phyloP scores from a whole-genome alignment of 768 basidiomycete genomes.

The Panaeolus cyanescens region DNA sequence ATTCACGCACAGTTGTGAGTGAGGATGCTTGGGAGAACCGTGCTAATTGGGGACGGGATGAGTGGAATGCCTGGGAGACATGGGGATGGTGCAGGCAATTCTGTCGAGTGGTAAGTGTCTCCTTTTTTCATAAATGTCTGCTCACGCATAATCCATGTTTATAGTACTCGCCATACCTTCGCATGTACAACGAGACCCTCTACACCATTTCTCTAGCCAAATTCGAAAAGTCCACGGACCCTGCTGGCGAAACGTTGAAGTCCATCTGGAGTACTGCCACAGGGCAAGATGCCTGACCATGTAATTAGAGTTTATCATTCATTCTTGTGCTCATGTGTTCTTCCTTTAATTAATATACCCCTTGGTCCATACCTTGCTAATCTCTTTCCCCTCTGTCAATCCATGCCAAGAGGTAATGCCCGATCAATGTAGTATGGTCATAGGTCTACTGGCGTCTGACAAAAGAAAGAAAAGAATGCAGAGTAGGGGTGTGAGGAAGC shows the following conservation, averaged over 20 bases:
- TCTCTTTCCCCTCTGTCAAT: not conserved
- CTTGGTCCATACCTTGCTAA: not conserved
- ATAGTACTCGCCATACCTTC: slow-evolving; percentile 80
- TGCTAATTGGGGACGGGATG: slow-evolving; percentile 65
- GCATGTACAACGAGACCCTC: slow-evolving; percentile 72
- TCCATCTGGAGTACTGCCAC: slow-evolving; percentile 73
- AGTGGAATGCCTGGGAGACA: slow-evolving; percentile 86
- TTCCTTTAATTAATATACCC: not conserved
- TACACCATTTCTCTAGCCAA: slow-evolving; percentile 68
- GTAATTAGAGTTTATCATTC: too few relatives aligned
- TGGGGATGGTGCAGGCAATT: slow-evolving; percentile 94
- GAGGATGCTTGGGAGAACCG: slow-evolving; percentile 74
- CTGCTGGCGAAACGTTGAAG: slow-evolving; percentile 58
- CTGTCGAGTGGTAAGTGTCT: slow-evolving; percentile 66
- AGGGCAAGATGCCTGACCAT: slow-evolving; percentile 48
- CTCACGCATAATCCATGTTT: slow-evolving; percentile 6
- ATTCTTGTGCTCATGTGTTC: too few relatives aligned
- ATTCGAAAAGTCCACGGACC: slow-evolving; percentile 58
- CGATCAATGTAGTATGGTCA: not conserved
- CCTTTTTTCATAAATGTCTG: not conserved
- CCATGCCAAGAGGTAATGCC: not conserved
- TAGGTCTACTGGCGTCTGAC: not conserved
- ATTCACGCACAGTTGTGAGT: slow-evolving; percentile 57
- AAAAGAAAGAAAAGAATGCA: not conserved
- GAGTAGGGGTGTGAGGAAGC: not conserved